Conservation (phyloP, 1,284 basidiomycete genomes). For the Tilletia indica region DNA sequence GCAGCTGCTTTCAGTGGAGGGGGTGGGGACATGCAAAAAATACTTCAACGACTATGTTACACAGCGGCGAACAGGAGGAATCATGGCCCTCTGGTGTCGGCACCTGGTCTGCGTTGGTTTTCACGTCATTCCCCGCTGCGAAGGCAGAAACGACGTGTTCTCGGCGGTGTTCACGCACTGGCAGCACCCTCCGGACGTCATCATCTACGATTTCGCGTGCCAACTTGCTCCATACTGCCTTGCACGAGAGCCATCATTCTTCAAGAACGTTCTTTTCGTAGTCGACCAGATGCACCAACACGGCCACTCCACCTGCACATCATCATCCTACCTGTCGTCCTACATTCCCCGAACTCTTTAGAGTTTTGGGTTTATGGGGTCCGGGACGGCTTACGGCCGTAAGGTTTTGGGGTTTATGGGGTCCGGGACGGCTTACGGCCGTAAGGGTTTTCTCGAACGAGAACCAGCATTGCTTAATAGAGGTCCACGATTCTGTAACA, state of each 20-base stretch:
- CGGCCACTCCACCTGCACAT: background rate
- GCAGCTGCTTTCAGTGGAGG: too few relatives aligned
- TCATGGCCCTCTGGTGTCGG: constrained; percentile 1
- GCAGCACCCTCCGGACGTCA: background rate
- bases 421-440: too few relatives aligned
- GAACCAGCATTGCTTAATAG: too few relatives aligned
- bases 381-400: too few relatives aligned
- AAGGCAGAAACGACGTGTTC: background rate
- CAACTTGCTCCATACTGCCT: background rate
- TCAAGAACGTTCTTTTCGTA: background rate
- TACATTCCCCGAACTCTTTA: too few relatives aligned
- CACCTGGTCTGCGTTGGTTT: background rate
- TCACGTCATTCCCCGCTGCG: background rate
- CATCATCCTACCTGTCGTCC: background rate
- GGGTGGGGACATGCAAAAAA: background rate
- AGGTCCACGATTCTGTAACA: too few relatives aligned
- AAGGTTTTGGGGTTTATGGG: too few relatives aligned
- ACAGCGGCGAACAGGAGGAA: background rate
- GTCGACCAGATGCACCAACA: background rate
- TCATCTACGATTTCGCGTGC: background rate
- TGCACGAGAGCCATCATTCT: background rate
- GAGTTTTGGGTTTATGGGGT: too few relatives aligned
- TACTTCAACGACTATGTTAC: background rate
- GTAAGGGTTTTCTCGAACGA: too few relatives aligned
- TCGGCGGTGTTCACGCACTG: background rate